Evolutionary conservation across 768 basidiomycete species (phyloP), one percentile per base, ranked within the genome.

Genomic region (Auriculariales sp.): DNA sequence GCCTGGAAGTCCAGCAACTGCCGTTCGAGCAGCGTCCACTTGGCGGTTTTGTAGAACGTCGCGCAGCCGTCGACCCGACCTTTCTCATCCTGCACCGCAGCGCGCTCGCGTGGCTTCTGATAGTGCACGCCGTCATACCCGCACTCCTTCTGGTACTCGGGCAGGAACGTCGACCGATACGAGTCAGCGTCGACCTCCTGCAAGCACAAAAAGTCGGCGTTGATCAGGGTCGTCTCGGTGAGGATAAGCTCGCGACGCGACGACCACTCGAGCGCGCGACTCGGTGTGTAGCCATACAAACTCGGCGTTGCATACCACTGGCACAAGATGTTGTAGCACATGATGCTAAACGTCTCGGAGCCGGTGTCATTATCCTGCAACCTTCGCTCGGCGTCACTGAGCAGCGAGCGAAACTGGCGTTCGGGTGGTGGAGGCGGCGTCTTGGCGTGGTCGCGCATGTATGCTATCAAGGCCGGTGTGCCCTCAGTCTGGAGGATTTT

Each of bases 241-340:
- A 95, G 61, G 55, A 99, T 90, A 51, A 84, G 68, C 48, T 88
- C 84, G 65, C 87, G 91, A 52, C 95, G 78, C 61, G 92, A 97
- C 39, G 83, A 78, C 95, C 95, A 99, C n/a, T 77, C 71, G 32
- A 99, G 71, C 0, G 95, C 95, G 94, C 95, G 98, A 1, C 81
- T 73, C 1, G 95, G 95, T 0, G 95, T 98, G 65, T 99, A 99
- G 1, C 90, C 91, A 62, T 98, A 99, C 62, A 93, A 65, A 55
- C 78, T 72, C 57, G 83, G 78, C 28, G 93, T 92, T 12, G 95
- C 95, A 57, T 77, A 85, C 61, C 79, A 77, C 61, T 94, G 88
- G 64, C 88, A 93, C 10, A 99, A 78, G 54, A 98, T 92, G 66
- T 99, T 99, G 73, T 90, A 97, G 62, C 77, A 84, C 15, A 97